phyloP scores from a whole-genome alignment of 345 rosid genomes.

The Gossypium thurberi region DNA sequence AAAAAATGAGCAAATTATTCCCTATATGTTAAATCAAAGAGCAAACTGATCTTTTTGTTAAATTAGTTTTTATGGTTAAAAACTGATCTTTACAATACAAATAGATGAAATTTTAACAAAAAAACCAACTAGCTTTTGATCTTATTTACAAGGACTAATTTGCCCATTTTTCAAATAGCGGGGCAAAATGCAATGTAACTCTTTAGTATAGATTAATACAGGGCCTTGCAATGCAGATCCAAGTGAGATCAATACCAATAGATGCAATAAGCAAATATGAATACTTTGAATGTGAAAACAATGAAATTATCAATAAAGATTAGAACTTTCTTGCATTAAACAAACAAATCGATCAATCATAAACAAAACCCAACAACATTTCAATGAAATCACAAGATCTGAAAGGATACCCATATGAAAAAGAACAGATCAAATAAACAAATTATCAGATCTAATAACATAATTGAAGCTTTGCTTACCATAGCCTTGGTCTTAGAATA shows the following conservation, averaged over 20 bases:
- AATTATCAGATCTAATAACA: constrained; percentile 9
- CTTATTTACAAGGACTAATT: too few relatives aligned
- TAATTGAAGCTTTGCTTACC: constrained; percentile 35
- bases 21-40: too few relatives aligned
- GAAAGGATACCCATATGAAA: background rate
- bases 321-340: background rate
- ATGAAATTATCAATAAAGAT: background rate
- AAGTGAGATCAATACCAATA: background rate
- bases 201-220: too few relatives aligned
- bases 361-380: background rate
- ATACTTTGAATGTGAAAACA: background rate
- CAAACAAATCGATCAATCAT: background rate
- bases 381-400: background rate
- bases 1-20: too few relatives aligned
- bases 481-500: constrained; percentile 94
- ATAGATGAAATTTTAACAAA: too few relatives aligned
- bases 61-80: too few relatives aligned
- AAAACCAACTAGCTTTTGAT: too few relatives aligned
- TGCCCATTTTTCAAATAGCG: too few relatives aligned
- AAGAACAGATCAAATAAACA: background rate
- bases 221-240: background rate
- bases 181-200: too few relatives aligned
- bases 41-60: too few relatives aligned
- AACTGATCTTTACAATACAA: too few relatives aligned
- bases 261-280: background rate